These are phyloP conservation scores for Mortierella sp. DNA, from an alignment of 371 early-diverging fungal species.

Conservation along the genomic window DNA sequence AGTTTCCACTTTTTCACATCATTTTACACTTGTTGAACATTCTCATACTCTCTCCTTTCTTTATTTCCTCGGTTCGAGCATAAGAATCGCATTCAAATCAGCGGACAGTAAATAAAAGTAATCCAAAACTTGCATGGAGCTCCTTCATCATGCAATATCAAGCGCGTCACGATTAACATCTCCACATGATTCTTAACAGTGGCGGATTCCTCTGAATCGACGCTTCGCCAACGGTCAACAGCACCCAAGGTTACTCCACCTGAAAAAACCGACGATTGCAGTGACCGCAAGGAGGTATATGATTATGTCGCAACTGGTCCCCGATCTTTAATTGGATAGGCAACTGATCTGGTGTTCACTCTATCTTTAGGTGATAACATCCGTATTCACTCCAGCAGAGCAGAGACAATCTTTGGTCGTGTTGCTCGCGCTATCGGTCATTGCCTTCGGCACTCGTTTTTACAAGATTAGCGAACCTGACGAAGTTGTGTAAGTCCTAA, in stretches of 20 bases:
- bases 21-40: no score
- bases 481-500: conserved; percentile 78
- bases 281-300: conserved; percentile 28
- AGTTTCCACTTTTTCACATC: no score
- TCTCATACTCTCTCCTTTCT: not conserved
- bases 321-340: not conserved
- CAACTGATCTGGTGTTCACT: not conserved
- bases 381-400: conserved; percentile 43
- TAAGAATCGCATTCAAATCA: not conserved
- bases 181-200: conserved; percentile 11
- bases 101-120: not conserved
- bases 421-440: conserved; percentile 44
- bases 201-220: conserved; percentile 33
- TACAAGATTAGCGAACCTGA: conserved; percentile 74
- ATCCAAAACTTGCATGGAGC: not conserved
- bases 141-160: not conserved
- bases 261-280: not conserved
- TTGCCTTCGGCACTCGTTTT: conserved; percentile 68
- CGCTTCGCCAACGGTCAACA: conserved; percentile 39
- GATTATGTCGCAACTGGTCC: not conserved
- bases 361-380: conserved; percentile 21
- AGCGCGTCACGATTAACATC: not conserved
- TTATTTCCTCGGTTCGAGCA: no score
- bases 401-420: conserved; percentile 25
- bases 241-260: not conserved